Conservation (phyloP, 169 alveolate genomes). For the Plasmodium billcollinsi region DNA sequence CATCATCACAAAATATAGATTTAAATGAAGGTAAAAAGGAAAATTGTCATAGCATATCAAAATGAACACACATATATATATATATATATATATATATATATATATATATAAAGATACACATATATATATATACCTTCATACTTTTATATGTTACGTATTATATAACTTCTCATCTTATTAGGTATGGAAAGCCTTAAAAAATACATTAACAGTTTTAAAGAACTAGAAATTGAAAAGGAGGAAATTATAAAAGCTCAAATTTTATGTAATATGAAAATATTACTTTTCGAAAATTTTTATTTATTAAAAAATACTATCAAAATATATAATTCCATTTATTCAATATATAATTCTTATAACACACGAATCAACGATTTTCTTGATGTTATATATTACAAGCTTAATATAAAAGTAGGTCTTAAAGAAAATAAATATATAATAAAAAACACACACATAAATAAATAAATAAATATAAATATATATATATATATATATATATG, state of each 20-base stretch:
- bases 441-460: neutral
- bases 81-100: neutral
- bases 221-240: constrained; percentile 59
- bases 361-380: constrained; percentile 68
- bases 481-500: neutral
- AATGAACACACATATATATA: neutral
- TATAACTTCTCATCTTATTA: neutral
- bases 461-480: neutral
- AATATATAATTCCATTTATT: constrained; percentile 68
- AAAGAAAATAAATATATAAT: neutral
- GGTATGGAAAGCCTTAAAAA: constrained; percentile 72
- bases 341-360: constrained; percentile 49
- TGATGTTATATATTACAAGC: constrained; percentile 65
- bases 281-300: constrained; percentile 58
- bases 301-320: constrained; percentile 65
- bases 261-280: constrained; percentile 73
- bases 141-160: constrained; percentile 1
- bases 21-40: constrained; percentile 65
- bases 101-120: neutral
- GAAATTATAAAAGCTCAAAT: constrained; percentile 76
- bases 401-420: constrained; percentile 53
- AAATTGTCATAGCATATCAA: neutral
- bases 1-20: constrained; percentile 65
- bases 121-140: neutral
- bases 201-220: constrained; percentile 66